These are phyloP conservation scores for Durio zibethinus DNA, from an alignment of 345 rosid genomes.

Conservation along the genomic window DNA sequence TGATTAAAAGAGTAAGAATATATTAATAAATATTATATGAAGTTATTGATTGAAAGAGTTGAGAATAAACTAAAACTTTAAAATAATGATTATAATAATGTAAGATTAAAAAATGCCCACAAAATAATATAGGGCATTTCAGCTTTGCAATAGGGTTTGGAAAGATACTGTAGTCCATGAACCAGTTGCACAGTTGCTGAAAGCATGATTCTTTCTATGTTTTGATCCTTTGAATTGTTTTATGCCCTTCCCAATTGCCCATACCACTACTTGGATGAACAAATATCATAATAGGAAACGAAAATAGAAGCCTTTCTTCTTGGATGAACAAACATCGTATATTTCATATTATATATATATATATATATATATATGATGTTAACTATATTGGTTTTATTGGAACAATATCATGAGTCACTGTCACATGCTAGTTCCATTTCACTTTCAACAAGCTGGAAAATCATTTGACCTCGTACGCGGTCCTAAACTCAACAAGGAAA, in stretches of 20 bases:
- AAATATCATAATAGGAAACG: neutral
- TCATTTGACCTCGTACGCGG: neutral
- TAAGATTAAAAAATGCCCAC: neutral
- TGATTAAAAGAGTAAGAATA: too few relatives aligned
- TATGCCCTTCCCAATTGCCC: neutral
- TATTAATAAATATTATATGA: too few relatives aligned
- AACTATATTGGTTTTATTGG: too few relatives aligned
- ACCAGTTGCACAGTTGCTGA: neutral
- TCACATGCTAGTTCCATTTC: neutral
- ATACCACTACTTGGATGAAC: neutral
- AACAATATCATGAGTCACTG: too few relatives aligned
- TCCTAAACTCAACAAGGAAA: neutral
- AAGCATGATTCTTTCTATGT: too few relatives aligned
- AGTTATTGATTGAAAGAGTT: too few relatives aligned
- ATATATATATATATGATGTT: too few relatives aligned
- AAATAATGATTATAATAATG: too few relatives aligned
- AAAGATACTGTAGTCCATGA: neutral
- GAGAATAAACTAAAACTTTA: too few relatives aligned
- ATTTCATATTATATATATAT: too few relatives aligned
- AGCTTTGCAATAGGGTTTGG: neutral
- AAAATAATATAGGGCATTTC: neutral
- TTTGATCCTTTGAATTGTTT: neutral
- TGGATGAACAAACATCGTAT: too few relatives aligned
- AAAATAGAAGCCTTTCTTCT: neutral
- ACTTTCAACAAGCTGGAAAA: neutral